Conservation (phyloP, 306 rosid genomes). For the Quercus parvula region DNA sequence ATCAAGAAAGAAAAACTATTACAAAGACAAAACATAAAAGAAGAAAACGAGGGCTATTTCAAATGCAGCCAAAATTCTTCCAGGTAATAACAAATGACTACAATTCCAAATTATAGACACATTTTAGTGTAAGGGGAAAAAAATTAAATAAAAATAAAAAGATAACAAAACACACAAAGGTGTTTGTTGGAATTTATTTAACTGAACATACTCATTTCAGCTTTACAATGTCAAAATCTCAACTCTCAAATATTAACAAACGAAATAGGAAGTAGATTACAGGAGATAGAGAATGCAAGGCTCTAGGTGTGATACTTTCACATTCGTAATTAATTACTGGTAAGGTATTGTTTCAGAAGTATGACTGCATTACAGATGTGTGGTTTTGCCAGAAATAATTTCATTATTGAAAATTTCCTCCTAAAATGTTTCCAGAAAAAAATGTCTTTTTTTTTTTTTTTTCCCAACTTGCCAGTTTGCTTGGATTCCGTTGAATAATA, state of each 20-base stretch:
- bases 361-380: not conserved
- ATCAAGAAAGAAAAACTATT: conserved; percentile 11
- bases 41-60: not conserved
- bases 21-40: not conserved
- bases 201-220: not conserved
- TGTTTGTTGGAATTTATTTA: not conserved
- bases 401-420: not conserved
- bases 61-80: not conserved
- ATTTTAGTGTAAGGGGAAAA: not conserved
- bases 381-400: not conserved
- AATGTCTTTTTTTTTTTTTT: no score
- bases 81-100: no score
- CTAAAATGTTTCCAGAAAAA: not conserved
- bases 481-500: no score
- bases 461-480: no score
- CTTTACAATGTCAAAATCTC: not conserved
- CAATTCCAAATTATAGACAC: no score
- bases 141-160: not conserved
- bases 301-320: not conserved
- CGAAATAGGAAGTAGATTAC: not conserved
- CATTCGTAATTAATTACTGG: not conserved
- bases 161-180: not conserved
- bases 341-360: not conserved
- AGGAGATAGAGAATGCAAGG: not conserved
- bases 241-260: not conserved